These are phyloP conservation scores for Lactuca sativa DNA, from an alignment of 129 eudicot genomes.

Conservation along the genomic window DNA sequence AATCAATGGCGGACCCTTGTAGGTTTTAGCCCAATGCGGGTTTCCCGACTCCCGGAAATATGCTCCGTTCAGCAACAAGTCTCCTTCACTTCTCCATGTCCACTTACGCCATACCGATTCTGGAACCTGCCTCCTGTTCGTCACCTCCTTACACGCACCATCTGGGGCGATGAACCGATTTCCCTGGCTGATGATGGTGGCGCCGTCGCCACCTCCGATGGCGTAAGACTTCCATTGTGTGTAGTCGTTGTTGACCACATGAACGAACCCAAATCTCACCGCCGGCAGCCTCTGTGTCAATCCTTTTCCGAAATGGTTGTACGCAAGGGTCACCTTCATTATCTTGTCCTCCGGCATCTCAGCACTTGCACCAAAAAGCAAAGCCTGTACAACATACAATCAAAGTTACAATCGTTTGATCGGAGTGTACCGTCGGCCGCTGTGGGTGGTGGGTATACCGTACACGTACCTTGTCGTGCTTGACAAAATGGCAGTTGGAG, in stretches of 20 bases:
- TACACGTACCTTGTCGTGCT: conserved; percentile 40
- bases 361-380: conserved; percentile 55
- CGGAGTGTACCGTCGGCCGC: neutral
- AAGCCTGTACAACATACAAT: conserved; percentile 25
- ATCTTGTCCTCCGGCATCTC: conserved; percentile 28
- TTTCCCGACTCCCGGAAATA: conserved; percentile 44
- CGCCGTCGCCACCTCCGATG: conserved; percentile 41
- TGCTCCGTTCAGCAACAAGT: conserved; percentile 46
- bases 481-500: conserved; percentile 50
- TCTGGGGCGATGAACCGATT: conserved; percentile 41
- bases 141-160: conserved; percentile 30
- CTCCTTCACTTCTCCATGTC: conserved; percentile 62
- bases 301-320: conserved; percentile 53
- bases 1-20: conserved; percentile 24
- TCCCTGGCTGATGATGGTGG: conserved; percentile 62
- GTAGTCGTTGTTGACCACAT: conserved; percentile 54
- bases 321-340: conserved; percentile 48
- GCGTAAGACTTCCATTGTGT: conserved; percentile 50
- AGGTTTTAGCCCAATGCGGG: conserved; percentile 36
- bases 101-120: conserved; percentile 44
- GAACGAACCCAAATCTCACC: conserved; percentile 41
- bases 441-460: neutral
- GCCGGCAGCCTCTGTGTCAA: conserved; percentile 48
- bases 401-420: neutral
- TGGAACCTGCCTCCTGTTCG: conserved; percentile 38